Conservation (phyloP, 192 early-diverging fungal species). For the Lunasporangiospora selenospora region DNA sequence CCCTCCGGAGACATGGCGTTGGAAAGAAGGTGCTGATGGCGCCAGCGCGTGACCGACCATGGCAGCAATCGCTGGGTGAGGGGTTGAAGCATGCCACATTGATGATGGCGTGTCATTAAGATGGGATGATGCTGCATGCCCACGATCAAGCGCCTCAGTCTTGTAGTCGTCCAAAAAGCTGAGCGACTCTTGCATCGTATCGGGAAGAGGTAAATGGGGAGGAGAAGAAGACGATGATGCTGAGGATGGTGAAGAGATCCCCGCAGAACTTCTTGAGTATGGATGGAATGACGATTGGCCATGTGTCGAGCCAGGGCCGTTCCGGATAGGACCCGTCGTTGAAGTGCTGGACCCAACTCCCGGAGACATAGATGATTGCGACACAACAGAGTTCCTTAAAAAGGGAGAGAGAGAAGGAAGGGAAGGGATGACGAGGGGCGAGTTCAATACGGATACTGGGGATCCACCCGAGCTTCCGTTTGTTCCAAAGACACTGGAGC, state of each 20-base stretch:
- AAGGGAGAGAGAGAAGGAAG: conserved; percentile 38
- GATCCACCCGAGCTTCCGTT: conserved; percentile 5
- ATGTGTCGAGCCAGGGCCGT: not conserved
- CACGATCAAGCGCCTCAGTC: conserved; percentile 11
- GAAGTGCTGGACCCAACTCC: conserved; percentile 15
- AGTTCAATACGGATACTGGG: conserved; percentile 16
- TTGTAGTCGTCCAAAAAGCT: conserved; percentile 47
- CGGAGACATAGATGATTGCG: conserved; percentile 26
- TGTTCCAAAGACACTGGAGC: conserved; percentile 9
- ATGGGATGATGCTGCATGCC: not conserved
- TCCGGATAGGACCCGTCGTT: conserved; percentile 17
- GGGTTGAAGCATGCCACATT: conserved; percentile 34
- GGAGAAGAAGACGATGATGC: conserved; percentile 13
- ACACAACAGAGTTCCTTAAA: conserved; percentile 19
- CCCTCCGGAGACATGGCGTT: conserved; percentile 12
- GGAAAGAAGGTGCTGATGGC: conserved; percentile 27
- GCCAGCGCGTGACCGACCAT: conserved; percentile 40
- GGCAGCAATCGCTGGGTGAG: conserved; percentile 42
- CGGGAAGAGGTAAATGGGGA: conserved; percentile 26
- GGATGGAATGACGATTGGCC: conserved; percentile 22
- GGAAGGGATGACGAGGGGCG: conserved; percentile 35
- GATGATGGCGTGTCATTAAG: conserved; percentile 6
- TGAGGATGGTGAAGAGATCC: conserved; percentile 14
- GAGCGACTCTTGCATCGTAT: conserved; percentile 42
- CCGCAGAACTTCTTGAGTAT: conserved; percentile 7